Percentiles rank a stretch among this genome's conserved stretches.
Conservation (phyloP, 2,329 filamentous ascomycete species). For the Sarocladium brachiariae region DNA sequence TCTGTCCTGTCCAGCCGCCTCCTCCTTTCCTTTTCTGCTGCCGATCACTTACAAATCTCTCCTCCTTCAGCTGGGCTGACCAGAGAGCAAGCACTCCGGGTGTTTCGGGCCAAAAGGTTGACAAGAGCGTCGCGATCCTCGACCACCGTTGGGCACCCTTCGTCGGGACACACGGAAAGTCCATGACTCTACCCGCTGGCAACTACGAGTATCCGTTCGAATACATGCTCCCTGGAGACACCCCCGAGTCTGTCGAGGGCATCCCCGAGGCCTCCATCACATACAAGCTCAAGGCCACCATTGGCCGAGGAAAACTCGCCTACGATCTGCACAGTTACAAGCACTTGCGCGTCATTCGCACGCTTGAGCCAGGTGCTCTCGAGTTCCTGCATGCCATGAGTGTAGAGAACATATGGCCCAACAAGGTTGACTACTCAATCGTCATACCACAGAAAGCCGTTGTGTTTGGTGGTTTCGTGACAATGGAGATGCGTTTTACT, state of each 20-base stretch:
- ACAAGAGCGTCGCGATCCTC: conserved; percentile 54
- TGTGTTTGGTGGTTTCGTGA: conserved; percentile 82
- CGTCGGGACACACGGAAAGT: conserved; percentile 47
- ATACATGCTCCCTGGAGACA: conserved; percentile 61
- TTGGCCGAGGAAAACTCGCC: conserved; percentile 78
- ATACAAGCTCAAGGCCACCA: conserved; percentile 85
- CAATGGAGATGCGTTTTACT: conserved; percentile 78
- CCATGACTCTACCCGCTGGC: conserved; percentile 56
- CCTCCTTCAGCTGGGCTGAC: conserved; percentile 8
- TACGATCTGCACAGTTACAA: conserved; percentile 81
- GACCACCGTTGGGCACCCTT: conserved; percentile 66
- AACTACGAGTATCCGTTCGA: conserved; percentile 85
- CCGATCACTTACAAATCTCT: not conserved
- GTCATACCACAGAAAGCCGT: conserved; percentile 90
- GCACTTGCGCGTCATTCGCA: conserved; percentile 70
- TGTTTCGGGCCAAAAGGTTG: conserved; percentile 52
- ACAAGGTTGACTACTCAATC: conserved; percentile 95
- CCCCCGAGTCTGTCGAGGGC: conserved; percentile 85
- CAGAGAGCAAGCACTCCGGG: conserved; percentile 43
- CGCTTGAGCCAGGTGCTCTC: conserved; percentile 66
- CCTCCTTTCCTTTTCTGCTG: not conserved
- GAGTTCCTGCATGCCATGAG: conserved; percentile 85
- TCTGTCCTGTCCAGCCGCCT: conserved; percentile 6
- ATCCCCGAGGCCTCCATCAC: conserved; percentile 78
- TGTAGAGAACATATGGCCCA: conserved; percentile 95